Evolutionary conservation across 345 rosid species (phyloP).

Genomic region (Crucihimalaya himalaica): DNA sequence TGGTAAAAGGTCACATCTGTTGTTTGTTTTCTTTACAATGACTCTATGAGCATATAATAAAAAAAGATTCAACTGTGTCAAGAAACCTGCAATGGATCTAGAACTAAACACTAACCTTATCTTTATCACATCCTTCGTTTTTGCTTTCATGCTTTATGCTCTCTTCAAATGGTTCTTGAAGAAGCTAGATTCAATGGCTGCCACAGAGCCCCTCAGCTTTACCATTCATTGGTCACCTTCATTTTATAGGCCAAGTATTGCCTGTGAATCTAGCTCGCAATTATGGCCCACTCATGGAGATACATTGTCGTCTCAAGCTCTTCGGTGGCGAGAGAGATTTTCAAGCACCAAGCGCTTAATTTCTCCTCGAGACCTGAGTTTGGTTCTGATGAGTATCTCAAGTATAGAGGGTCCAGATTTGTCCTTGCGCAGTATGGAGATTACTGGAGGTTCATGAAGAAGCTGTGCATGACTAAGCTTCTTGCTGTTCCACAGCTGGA

Average conservation of each 20-base stretch:
- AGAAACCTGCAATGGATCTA: slow-evolving; percentile 29
- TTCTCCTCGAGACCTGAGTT: slow-evolving; percentile 60
- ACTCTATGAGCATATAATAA: slow-evolving; percentile 28
- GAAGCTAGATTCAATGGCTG: slow-evolving; percentile 8
- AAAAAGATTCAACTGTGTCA: slow-evolving; percentile 26
- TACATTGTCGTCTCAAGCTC: slow-evolving; percentile 55
- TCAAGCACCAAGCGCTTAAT: slow-evolving; percentile 52
- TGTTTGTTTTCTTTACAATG: slow-evolving; percentile 36
- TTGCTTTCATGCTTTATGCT: slow-evolving; percentile 25
- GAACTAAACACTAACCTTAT: slow-evolving; percentile 18
- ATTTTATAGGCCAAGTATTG: slow-evolving; percentile 46
- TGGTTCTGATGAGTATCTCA: slow-evolving; percentile 43
- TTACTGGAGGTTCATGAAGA: slow-evolving; percentile 53
- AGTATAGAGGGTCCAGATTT: slow-evolving; percentile 46
- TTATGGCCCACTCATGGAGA: slow-evolving; percentile 50
- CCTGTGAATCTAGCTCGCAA: slow-evolving; percentile 34
- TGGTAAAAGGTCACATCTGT: slow-evolving; percentile 15
- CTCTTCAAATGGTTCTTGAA: slow-evolving; percentile 27
- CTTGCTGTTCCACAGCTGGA: slow-evolving; percentile 62
- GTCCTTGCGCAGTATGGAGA: slow-evolving; percentile 54
- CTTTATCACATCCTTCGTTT: slow-evolving; percentile 17
- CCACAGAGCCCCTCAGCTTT: slow-evolving; percentile 54
- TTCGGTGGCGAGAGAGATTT: slow-evolving; percentile 50
- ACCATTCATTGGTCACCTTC: slow-evolving; percentile 59
- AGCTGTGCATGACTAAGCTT: slow-evolving; percentile 70